phyloP scores from a whole-genome alignment of 306 rosid genomes.

The Quercus cerris region DNA sequence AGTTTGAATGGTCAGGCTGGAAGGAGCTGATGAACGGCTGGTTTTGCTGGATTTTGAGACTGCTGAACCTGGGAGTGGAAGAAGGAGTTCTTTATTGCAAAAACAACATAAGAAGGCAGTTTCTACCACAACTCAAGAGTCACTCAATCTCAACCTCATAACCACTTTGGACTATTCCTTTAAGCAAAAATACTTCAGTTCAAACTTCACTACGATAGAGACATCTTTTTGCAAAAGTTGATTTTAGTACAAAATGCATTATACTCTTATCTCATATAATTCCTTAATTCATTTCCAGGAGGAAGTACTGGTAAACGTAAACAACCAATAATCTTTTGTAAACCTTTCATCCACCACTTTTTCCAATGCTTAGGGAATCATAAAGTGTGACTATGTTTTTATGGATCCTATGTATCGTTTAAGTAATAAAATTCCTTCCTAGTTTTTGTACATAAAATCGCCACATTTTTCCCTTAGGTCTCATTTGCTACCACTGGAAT shows the following conservation, averaged over 20 bases:
- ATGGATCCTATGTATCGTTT: neutral
- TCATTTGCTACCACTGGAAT: neutral
- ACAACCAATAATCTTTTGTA: neutral
- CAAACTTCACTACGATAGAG: neutral
- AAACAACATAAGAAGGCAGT: neutral
- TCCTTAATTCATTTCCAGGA: neutral
- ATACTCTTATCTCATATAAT: neutral
- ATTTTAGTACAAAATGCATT: neutral
- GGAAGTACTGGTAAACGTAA: neutral
- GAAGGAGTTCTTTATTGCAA: conserved; percentile 13
- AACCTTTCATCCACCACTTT: neutral
- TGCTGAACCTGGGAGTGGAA: conserved; percentile 34
- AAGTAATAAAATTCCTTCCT: neutral
- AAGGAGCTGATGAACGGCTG: conserved; percentile 49
- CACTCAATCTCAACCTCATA: neutral
- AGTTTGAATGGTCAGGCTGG: conserved; percentile 49
- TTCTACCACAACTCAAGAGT: neutral
- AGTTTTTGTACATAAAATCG: neutral
- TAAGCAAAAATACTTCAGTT: neutral
- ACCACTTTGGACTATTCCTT: neutral
- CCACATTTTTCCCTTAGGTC: neutral
- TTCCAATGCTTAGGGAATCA: neutral
- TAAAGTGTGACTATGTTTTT: neutral
- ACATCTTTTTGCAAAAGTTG: neutral
- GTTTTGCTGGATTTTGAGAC: conserved; percentile 47